These are phyloP conservation scores for Pseudozyma tsukubaensis DNA, from an alignment of 1,284 basidiomycete genomes.

Conservation along the genomic window DNA sequence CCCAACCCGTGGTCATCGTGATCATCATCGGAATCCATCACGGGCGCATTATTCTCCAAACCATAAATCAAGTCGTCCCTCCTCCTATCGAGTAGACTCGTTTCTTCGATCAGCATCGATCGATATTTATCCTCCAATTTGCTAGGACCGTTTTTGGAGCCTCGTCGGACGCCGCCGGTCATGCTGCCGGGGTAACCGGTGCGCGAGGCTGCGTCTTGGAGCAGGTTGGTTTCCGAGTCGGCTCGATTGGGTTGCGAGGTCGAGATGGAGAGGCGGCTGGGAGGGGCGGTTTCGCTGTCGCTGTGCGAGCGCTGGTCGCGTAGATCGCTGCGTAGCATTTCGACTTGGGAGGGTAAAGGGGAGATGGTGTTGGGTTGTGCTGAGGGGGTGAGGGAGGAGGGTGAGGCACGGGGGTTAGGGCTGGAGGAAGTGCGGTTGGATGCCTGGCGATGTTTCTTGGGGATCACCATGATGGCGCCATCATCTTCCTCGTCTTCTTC, in stretches of 20 bases:
- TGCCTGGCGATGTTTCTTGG: slow-evolving; percentile 27
- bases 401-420: slow-evolving; percentile 1
- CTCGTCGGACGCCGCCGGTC: slow-evolving; percentile 13
- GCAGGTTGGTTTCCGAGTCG: slow-evolving; percentile 32
- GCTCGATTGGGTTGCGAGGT: slow-evolving; percentile 8
- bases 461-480: slow-evolving; percentile 60
- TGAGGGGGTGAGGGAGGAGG: slow-evolving; percentile 7
- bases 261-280: neutral
- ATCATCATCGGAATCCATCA: slow-evolving; percentile 11
- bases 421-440: slow-evolving; percentile 13
- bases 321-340: neutral
- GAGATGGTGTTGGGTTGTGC: neutral
- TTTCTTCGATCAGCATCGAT: slow-evolving; percentile 65
- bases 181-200: slow-evolving; percentile 9
- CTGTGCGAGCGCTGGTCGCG: slow-evolving; percentile 16
- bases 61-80: slow-evolving; percentile 63
- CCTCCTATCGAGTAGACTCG: slow-evolving; percentile 62
- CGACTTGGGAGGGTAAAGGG: slow-evolving; percentile 2
- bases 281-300: slow-evolving; percentile 22
- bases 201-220: slow-evolving; percentile 9
- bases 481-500: slow-evolving; percentile 59
- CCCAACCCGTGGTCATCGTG: slow-evolving; percentile 15
- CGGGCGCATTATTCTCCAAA: slow-evolving; percentile 21
- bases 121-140: slow-evolving; percentile 55
- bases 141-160: slow-evolving; percentile 23